These are phyloP conservation scores for Eucalyptus pumila DNA, from an alignment of 345 rosid species.

Conservation along the genomic window DNA sequence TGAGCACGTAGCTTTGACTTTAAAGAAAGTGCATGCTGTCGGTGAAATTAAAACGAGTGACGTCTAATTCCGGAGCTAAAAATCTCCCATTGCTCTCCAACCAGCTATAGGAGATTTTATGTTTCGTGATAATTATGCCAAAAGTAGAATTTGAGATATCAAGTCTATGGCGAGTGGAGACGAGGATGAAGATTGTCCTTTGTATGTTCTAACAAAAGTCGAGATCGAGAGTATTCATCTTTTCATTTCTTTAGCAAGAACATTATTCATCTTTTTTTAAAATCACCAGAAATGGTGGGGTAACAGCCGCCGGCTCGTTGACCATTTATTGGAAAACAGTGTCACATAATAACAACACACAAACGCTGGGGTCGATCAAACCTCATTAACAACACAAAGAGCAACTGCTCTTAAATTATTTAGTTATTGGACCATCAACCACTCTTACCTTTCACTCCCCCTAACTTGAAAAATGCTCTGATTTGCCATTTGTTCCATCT, in stretches of 20 bases:
- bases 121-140: too few species aligned
- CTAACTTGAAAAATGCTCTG: background rate
- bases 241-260: background rate
- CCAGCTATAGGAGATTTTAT: too few species aligned
- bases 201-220: background rate
- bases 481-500: background rate
- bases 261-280: background rate
- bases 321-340: background rate
- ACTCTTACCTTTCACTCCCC: background rate
- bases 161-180: too few species aligned
- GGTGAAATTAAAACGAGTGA: too few species aligned
- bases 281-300: background rate
- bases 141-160: too few species aligned
- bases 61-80: too few species aligned
- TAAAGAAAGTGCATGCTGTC: too few species aligned
- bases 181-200: too few species aligned
- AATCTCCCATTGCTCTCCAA: too few species aligned
- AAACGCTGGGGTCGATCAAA: background rate
- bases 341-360: background rate
- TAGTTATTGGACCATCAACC: background rate
- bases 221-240: background rate
- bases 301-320: background rate
- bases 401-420: background rate
- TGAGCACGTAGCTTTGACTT: too few species aligned
- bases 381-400: background rate